phyloP scores from a whole-genome alignment of 1,284 basidiomycete species.

The Irpex sp. region DNA sequence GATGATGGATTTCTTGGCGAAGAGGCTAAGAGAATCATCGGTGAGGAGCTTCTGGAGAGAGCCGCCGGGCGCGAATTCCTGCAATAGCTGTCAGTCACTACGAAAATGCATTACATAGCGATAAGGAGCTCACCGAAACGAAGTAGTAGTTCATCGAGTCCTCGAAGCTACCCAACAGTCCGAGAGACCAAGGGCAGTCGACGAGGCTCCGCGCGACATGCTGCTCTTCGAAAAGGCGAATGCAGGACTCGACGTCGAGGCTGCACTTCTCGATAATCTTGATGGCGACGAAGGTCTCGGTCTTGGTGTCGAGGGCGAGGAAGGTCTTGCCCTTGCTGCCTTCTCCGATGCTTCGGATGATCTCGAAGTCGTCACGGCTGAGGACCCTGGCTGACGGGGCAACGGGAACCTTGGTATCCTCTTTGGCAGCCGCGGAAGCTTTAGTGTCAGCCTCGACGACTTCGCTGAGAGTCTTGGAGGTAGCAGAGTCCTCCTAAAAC shows the following conservation, averaged over 20 bases:
- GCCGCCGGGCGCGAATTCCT: no score
- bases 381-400: background rate
- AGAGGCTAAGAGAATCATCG: no score
- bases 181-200: background rate
- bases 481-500: no score
- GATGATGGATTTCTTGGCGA: no score
- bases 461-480: background rate
- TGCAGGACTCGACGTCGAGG: background rate
- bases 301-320: slow-evolving; percentile 1
- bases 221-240: slow-evolving; percentile 10
- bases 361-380: slow-evolving; percentile 1
- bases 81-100: no score
- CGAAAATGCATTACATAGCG: no score
- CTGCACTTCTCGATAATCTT: slow-evolving; percentile 11
- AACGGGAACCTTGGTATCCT: background rate
- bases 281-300: slow-evolving; percentile 2
- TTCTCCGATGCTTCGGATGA: slow-evolving; percentile 8
- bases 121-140: no score
- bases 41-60: no score
- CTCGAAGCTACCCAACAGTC: slow-evolving; percentile 12
- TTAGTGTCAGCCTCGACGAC: background rate
- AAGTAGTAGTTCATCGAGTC: slow-evolving; percentile 7
- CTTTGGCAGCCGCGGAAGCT: background rate
- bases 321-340: slow-evolving; percentile 11
- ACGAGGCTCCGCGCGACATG: background rate